Percentiles rank a stretch among this genome's conserved stretches.
Evolutionary conservation across 345 rosid species (phyloP).

Genomic region (Euphorbia tirucalli): DNA sequence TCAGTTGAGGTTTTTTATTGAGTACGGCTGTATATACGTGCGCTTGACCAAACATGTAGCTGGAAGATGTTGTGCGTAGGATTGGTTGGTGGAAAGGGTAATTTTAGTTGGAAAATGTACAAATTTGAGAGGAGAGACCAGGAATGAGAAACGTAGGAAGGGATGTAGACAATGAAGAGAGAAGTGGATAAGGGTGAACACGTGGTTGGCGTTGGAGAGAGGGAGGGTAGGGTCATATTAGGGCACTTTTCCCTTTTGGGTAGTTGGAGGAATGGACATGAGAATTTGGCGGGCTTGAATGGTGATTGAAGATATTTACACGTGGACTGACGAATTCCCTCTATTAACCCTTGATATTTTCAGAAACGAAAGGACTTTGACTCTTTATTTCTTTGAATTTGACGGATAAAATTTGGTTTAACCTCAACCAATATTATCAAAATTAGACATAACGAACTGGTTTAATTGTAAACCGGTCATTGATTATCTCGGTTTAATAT

Average conservation of each 20-base stretch:
- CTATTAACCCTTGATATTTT: no score
- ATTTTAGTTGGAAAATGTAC: neutral
- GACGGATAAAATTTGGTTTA: no score
- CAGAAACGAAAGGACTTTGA: no score
- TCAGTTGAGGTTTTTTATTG: neutral
- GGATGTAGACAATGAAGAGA: neutral
- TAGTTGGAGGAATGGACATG: slow-evolving; percentile 6
- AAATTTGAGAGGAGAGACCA: no score
- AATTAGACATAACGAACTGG: no score
- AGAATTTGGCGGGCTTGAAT: neutral
- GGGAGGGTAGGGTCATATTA: neutral
- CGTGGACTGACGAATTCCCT: no score
- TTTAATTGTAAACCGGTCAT: no score
- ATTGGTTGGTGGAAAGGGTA: neutral
- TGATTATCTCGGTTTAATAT: no score
- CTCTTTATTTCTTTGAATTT: no score
- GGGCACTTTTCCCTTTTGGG: neutral
- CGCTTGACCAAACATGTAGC: neutral
- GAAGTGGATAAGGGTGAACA: slow-evolving; percentile 20
- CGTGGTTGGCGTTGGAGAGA: slow-evolving; percentile 13
- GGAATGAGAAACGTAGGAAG: neutral
- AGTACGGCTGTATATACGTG: neutral
- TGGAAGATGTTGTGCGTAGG: neutral
- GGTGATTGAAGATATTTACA: neutral
- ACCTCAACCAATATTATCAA: no score